Conservation (phyloP, 2,329 filamentous ascomycete genomes). For the Colletotrichum karsti region DNA sequence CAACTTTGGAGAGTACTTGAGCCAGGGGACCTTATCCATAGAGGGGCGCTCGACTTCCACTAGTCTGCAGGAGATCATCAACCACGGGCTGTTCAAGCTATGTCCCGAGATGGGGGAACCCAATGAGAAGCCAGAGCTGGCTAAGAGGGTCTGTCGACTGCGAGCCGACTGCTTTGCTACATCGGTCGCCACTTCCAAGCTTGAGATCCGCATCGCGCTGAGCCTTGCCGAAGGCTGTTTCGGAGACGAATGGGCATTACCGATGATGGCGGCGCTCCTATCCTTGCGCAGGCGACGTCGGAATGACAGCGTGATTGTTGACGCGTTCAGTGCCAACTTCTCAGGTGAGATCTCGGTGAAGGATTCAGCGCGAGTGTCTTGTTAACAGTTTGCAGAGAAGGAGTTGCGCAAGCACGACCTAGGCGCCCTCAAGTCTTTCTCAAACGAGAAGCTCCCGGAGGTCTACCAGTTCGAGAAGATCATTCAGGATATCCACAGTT, state of each 20-base stretch:
- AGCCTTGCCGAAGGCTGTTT: not conserved
- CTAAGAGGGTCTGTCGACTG: not conserved
- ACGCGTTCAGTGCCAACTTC: conserved; percentile 1
- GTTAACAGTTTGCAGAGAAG: not conserved
- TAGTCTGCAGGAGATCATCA: not conserved
- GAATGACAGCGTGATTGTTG: not conserved
- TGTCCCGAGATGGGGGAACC: not conserved
- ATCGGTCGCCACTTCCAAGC: not conserved
- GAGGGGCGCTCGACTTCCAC: not conserved
- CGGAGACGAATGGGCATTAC: not conserved
- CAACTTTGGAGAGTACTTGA: conserved; percentile 6
- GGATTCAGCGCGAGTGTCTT: no score
- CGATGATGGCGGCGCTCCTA: not conserved
- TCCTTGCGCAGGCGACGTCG: not conserved
- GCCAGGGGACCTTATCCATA: not conserved
- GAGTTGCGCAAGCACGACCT: not conserved
- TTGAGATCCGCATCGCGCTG: not conserved
- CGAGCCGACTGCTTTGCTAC: not conserved
- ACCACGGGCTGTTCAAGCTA: not conserved
- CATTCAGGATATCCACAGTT: not conserved
- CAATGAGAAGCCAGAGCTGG: not conserved
- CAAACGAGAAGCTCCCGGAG: not conserved
- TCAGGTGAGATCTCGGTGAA: not conserved
- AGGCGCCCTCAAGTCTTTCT: not conserved
- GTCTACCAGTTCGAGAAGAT: not conserved